These are phyloP conservation scores for Curvularia verruculosa DNA, from an alignment of 2,329 filamentous ascomycete genomes.

Conservation along the genomic window DNA sequence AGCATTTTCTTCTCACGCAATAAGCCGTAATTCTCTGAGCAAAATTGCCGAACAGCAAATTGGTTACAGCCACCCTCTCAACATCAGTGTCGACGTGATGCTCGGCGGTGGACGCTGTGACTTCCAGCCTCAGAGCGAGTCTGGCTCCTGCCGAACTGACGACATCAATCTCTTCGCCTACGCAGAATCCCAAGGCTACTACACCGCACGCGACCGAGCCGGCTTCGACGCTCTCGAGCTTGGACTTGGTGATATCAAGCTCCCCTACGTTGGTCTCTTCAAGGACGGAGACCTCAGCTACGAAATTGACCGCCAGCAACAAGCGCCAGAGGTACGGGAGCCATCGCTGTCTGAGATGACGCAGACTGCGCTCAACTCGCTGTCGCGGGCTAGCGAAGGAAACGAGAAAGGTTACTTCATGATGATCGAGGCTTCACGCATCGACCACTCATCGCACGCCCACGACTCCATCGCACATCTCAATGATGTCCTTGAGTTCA, in stretches of 20 bases:
- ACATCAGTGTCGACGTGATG: slow-evolving; percentile 49
- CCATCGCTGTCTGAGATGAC: slow-evolving; percentile 52
- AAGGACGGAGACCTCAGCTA: slow-evolving; percentile 38
- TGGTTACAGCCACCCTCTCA: slow-evolving; percentile 50
- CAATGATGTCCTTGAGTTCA: slow-evolving; percentile 51
- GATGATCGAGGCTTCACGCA: slow-evolving; percentile 41
- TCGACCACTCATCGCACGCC: slow-evolving; percentile 34
- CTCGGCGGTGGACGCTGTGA: slow-evolving; percentile 52
- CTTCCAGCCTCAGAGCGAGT: slow-evolving; percentile 49
- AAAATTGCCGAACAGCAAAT: slow-evolving; percentile 51
- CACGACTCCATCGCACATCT: slow-evolving; percentile 37
- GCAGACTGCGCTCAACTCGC: slow-evolving; percentile 47
- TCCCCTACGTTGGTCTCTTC: slow-evolving; percentile 52
- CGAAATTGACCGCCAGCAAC: slow-evolving; percentile 47
- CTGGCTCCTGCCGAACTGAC: slow-evolving; percentile 48
- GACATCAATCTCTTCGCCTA: slow-evolving; percentile 47
- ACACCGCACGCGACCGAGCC: slow-evolving; percentile 46
- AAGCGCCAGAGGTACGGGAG: slow-evolving; percentile 38
- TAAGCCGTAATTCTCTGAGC: slow-evolving; percentile 43
- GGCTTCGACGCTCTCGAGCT: slow-evolving; percentile 44
- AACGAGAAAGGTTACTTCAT: slow-evolving; percentile 50
- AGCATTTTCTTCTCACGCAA: slow-evolving; percentile 45
- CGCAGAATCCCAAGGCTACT: slow-evolving; percentile 45
- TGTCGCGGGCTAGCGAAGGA: slow-evolving; percentile 43
- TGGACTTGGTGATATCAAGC: slow-evolving; percentile 28